A percentile compares a stretch with the other conserved stretches of the same genome.
Conservation (phyloP, 805 yeast genomes). For the Kuraishia hungarica region DNA sequence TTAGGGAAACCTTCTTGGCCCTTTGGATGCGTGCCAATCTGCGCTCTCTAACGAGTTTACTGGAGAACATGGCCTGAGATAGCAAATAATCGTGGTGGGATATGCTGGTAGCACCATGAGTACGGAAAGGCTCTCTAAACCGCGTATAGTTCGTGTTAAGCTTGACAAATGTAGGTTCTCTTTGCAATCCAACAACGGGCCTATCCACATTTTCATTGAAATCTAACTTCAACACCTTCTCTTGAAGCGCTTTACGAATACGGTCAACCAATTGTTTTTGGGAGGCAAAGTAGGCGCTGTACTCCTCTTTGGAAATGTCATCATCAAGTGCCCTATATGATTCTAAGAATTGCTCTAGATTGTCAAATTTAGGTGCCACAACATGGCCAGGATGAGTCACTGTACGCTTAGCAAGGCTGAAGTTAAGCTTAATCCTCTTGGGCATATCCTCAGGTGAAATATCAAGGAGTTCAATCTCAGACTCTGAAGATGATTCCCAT, state of each 20-base stretch:
- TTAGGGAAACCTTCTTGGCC: constrained; percentile 64
- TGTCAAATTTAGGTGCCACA: constrained; percentile 32
- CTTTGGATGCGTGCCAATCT: constrained; percentile 57
- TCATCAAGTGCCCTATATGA: constrained; percentile 56
- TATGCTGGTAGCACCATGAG: constrained; percentile 17
- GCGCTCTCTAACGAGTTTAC: constrained; percentile 61
- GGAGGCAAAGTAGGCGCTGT: constrained; percentile 40
- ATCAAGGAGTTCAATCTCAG: background rate
- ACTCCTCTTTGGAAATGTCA: constrained; percentile 54
- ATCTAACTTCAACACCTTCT: constrained; percentile 35
- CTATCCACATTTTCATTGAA: constrained; percentile 34
- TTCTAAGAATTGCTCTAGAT: constrained; percentile 35
- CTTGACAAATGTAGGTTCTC: constrained; percentile 29
- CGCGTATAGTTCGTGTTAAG: constrained; percentile 20
- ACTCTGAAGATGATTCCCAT: background rate
- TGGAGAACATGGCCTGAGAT: constrained; percentile 64
- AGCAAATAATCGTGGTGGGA: constrained; percentile 69
- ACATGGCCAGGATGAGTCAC: constrained; percentile 56
- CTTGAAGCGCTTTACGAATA: constrained; percentile 38
- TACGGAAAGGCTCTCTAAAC: constrained; percentile 30
- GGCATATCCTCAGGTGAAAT: constrained; percentile 8
- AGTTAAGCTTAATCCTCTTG: constrained; percentile 20
- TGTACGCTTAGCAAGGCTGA: constrained; percentile 33
- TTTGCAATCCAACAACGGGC: constrained; percentile 30
- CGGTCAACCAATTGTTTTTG: constrained; percentile 37